A percentile compares a stretch with the other conserved stretches of the same genome.
These are phyloP conservation scores for Metschnikowia sp. DNA, from an alignment of 805 yeast genomes.

Conservation along the genomic window DNA sequence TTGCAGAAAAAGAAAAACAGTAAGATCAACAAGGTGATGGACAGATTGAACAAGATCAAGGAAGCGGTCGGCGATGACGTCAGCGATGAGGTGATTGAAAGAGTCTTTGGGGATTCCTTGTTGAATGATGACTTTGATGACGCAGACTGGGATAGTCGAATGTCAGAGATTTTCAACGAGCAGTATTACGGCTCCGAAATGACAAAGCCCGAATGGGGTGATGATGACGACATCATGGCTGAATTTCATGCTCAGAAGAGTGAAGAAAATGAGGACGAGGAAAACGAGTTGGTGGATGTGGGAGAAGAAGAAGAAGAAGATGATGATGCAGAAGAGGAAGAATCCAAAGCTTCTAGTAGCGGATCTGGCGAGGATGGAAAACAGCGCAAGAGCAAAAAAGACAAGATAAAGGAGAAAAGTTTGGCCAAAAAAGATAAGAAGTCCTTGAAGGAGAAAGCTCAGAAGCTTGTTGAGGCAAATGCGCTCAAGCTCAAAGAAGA, in stretches of 20 bases:
- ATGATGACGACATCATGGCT: constrained; percentile 38
- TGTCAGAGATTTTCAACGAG: constrained; percentile 83
- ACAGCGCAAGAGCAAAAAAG: constrained; percentile 47
- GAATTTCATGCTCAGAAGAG: constrained; percentile 24
- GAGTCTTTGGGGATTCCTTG: constrained; percentile 70
- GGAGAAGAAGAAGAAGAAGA: constrained; percentile 6
- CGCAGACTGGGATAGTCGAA: constrained; percentile 84
- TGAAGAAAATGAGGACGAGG: constrained; percentile 20
- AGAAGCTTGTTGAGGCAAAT: constrained; percentile 73
- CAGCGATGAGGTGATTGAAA: constrained; percentile 55
- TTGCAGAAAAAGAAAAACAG: constrained; percentile 68
- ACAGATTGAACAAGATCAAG: constrained; percentile 60
- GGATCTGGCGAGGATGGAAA: constrained; percentile 13
- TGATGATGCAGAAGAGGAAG: constrained; percentile 22
- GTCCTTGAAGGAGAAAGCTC: constrained; percentile 63
- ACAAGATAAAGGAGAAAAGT: constrained; percentile 54
- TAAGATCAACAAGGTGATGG: constrained; percentile 75
- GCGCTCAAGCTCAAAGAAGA: constrained; percentile 64
- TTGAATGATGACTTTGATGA: constrained; percentile 86
- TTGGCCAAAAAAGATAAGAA: constrained; percentile 60
- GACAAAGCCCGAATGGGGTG: constrained; percentile 64
- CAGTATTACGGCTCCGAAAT: constrained; percentile 59
- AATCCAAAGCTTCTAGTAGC: constrained; percentile 24
- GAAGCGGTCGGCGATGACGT: constrained; percentile 67
- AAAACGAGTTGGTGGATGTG: not conserved